Evolutionary conservation across 305 asterid genomes (phyloP), one percentile per base, ranked within the genome.

Genomic region (Salvia sclarea): DNA sequence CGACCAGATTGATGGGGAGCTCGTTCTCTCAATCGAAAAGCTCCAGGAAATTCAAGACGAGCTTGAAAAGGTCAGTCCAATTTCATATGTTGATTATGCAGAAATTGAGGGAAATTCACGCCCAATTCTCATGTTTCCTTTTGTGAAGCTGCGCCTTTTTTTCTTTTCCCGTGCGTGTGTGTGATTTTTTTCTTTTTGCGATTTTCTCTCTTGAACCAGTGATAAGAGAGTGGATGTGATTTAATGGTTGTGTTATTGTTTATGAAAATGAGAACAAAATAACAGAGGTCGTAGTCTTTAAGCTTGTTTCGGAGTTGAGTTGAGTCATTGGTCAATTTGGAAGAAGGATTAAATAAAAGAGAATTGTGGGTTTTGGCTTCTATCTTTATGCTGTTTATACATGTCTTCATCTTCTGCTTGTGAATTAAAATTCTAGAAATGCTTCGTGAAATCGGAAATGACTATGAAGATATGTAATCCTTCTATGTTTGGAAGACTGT

Each of bases 21-120:
- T 89, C 59, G 82, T 86, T 70, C 60, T 76, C 45, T 90, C 93
- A 31, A 83, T 90, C 55, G 96, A 88, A 69, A 90, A 86, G 81
- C 87, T 92, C 74, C 98, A 92, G 70, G 92, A 89, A 74, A 81
- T 92, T 76, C 97, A 92, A 79, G 98, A 90, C 37, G 96, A 92
- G 70, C 98, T 92, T 16, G 98, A 90, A 43, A 88, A 86, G 77
- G 98, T 90, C 60, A 50, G 40, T 50, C 49, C 20, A 28, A 20
- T 66, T 71, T 61, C 48, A 33, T 13, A 17, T 14, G 7, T 68
- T 53, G 14, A 33, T 63, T 68, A 68, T 62, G 20, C 40, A 3
- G 20, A 50, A 11, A 49, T 18, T 45, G 49, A 52, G 30, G 55
- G 22, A 6, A 43, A 28, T 59, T 58, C 20, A 13, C 18, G 25